A percentile compares a stretch with the other conserved stretches of the same genome.
Evolutionary conservation across 495 filamentous ascomycete genomes (phyloP).

Genomic region (Monascus purpureus): DNA sequence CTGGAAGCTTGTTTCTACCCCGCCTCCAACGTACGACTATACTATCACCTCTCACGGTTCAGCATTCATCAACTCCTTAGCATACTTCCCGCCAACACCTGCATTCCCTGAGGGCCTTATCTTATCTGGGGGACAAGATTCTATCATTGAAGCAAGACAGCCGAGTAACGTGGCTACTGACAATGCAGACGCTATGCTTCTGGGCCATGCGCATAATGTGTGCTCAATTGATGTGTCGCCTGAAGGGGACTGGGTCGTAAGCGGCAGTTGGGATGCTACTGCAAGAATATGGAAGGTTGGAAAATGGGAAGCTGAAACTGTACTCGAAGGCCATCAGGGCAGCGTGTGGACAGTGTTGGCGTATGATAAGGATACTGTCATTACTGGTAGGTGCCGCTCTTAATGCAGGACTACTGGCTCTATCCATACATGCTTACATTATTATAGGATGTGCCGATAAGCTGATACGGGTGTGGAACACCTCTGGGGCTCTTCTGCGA

Average conservation of each 20-base stretch:
- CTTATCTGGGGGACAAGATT: conserved; percentile 75
- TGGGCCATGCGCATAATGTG: conserved; percentile 78
- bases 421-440: conserved; percentile 1
- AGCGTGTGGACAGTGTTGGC: conserved; percentile 86
- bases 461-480: conserved; percentile 68
- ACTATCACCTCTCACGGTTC: conserved; percentile 61
- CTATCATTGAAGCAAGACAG: conserved; percentile 80
- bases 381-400: conserved; percentile 48
- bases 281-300: conserved; percentile 64
- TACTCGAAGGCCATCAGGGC: conserved; percentile 62
- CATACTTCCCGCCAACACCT: conserved; percentile 58
- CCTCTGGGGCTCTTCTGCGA: conserved; percentile 46
- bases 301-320: conserved; percentile 59
- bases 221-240: conserved; percentile 70
- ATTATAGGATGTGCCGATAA: conserved; percentile 65
- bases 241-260: conserved; percentile 59
- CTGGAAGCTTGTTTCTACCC: conserved; percentile 58
- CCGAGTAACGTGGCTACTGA: conserved; percentile 48
- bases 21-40: conserved; percentile 59
- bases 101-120: conserved; percentile 68
- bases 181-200: conserved; percentile 69
- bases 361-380: conserved; percentile 62
- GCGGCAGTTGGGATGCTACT: conserved; percentile 89
- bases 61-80: conserved; percentile 72
- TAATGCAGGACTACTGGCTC: background rate